Evolutionary conservation across 352 stramenopile species (phyloP), one percentile per base, ranked within the genome.

Genomic region (Globisporangium irregulare): DNA sequence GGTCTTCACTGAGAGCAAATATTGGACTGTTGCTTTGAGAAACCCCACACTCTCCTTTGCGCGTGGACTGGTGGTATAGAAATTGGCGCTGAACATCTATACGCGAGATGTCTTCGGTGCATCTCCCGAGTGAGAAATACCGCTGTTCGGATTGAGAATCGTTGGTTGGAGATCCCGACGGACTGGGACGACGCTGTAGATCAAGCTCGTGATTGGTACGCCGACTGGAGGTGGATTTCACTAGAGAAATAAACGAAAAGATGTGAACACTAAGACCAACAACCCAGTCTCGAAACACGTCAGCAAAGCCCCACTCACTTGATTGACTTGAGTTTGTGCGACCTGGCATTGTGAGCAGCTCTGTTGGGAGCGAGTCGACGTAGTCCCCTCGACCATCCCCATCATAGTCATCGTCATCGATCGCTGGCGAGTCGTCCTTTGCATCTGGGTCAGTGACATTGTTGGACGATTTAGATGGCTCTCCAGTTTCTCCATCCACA

Each of bases 291-390:
- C 18, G 25, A 54, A 1, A 1, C 53, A 5, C 18, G 66, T 12
- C 1, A 64, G 5, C 9, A 14, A 14, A 15, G n/a, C 18, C 53
- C 9, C 32, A 70, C 65, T 57, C 46, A 70, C 65, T 57, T 43
- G 65, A 70, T 27, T 65, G 65, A 10, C 12, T 66, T n/a, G 65
- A 65, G 14, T 57, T 38, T 4, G 57, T 61, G 25, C 57, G 63
- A 58, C 25, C 55, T 36, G 54, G 36, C 10, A 48, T n/a, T 6
- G 4, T 46, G 48, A 29, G 4, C 32, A 41, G 9, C 32, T 59
- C 56, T 51, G 12, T 9, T 5, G 24, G 6, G 14, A 22, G 20
- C 22, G n/a, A n/a, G 14, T 14, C 5, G 38, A 36, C 8, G 14
- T 8, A 29, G 20, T 32, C 63, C 0, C 32, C 1, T 27, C 18